Evolutionary conservation across 1,139 yeast species (phyloP), one percentile per base, ranked within the genome.

Genomic region (Suhomyces chickasaworum): DNA sequence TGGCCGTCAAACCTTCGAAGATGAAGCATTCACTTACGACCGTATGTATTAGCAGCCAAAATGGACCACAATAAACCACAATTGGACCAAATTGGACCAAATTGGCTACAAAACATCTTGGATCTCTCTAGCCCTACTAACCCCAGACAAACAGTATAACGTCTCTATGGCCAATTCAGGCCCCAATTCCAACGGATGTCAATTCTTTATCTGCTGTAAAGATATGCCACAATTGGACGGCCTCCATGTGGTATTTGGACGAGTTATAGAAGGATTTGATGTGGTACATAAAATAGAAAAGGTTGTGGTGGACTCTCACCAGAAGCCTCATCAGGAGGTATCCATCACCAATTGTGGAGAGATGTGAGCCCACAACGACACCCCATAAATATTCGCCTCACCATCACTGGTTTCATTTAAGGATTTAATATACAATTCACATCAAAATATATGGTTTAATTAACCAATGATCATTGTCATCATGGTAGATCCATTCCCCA

Each of bases 151-250:
- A 17, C 54, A 57, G 39, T 61, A 63, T 52, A 52, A 63, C 17
- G 54, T 73, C 16, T 63, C 75, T 7, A 73, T 73, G 78, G 78
- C 77, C 47, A 73, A 73, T 47, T 63, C 73, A 5, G 78, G 77
- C 17, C 71, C 70, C 7, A 60, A 70, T 51, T 64, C 74, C 29
- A 71, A 71, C 50, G 75, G 75, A 13, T 69, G 71, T 38, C 75
- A 69, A 49, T 69, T 69, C 45, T 69, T 69, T 52, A 64, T 69
- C 46, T 63, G 71, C 44, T 56, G 61, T 32, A 57, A 54, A 10
- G 58, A 56, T 21, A 45, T 54, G 13, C 60, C 64, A 3, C 65
- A 65, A 41, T 52, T 69, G 47, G 67, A 69, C 44, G 68, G 66
- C 18, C 66, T 64, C 49, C 73, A 69, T 47, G 71, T 67, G 13